Conservation (phyloP, 2,329 filamentous ascomycete species). For the Fusarium phyllophilum region DNA sequence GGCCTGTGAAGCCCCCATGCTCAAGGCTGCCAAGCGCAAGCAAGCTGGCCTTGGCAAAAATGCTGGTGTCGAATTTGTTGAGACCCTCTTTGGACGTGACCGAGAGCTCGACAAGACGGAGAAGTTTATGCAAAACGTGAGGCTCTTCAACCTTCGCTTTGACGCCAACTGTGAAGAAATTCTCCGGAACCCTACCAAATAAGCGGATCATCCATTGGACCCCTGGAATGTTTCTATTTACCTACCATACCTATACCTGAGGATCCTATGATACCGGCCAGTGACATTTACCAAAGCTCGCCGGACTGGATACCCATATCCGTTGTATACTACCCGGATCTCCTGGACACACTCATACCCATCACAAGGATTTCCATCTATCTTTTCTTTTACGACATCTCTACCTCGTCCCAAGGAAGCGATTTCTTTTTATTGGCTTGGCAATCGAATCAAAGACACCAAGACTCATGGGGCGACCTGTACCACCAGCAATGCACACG, state of each 20-base stretch:
- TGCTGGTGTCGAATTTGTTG: slow-evolving; percentile 93
- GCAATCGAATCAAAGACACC: slow-evolving; percentile 39
- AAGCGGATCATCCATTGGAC: slow-evolving; percentile 46
- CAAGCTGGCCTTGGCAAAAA: slow-evolving; percentile 82
- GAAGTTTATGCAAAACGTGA: slow-evolving; percentile 89
- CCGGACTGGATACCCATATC: slow-evolving; percentile 41
- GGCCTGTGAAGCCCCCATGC: slow-evolving; percentile 93
- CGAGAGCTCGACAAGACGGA: slow-evolving; percentile 90
- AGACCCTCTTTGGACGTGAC: slow-evolving; percentile 93
- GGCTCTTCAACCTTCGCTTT: slow-evolving; percentile 92
- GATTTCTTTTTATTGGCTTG: slow-evolving; percentile 42
- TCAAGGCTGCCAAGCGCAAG: slow-evolving; percentile 82
- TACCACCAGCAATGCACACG: slow-evolving; percentile 47
- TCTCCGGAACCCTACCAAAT: slow-evolving; percentile 69
- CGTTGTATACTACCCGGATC: slow-evolving; percentile 46
- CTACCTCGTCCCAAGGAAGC: slow-evolving; percentile 38
- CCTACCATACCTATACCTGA: slow-evolving; percentile 31
- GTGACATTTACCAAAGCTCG: slow-evolving; percentile 32
- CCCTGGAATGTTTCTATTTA: slow-evolving; percentile 36
- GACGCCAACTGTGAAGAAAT: slow-evolving; percentile 96
- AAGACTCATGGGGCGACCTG: slow-evolving; percentile 46
- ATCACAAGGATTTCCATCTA: slow-evolving; percentile 37
- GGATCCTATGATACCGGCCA: slow-evolving; percentile 38
- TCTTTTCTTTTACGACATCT: slow-evolving; percentile 38
- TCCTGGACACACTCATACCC: slow-evolving; percentile 29